Base-by-base conservation (phyloP, 208 protist genomes). In the Leishmania arabica region DNA sequence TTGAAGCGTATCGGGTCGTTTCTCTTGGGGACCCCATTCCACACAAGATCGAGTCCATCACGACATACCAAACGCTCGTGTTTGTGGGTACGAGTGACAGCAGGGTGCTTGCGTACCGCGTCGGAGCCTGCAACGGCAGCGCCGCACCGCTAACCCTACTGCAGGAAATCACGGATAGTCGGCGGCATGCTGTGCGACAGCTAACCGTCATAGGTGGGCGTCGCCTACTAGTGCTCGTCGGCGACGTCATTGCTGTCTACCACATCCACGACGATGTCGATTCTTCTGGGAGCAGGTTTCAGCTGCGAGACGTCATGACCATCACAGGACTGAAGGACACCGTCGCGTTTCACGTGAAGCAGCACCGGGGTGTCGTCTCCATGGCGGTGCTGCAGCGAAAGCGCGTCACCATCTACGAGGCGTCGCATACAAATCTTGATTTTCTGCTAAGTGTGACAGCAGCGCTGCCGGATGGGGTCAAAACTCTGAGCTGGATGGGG, bases 1-100 rank as follows among this genome's bases (percentile, higher is more conserved):
- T 79, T n/a, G 78, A 81, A 56, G 84, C 60, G 19, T 87, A 86
- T 79, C 68, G 78, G 3, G 53, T 83, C 6, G 60, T 72, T 5
- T 64, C 83, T 4, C 74, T 87, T 0, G 77, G 84, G 6, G 80
- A 77, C 17, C 80, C 86, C 40, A 21, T 90, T 6, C 69, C 80
- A 1, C 77, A 83, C 74, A 83, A 83, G 34, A 74, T 93, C 54
- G 87, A 91, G 58, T 90, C 76, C 75, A 78, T 96, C 40, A 81
- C 91, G 34, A 88, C 90, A 0, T 62, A 71, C 19, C 53, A 66
- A 1, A 87, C 89, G 72, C 83, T 91, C 11, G 78, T 93, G 42
- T 84, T 96, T 58, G 56, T 95, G 19, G 93, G 93, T 37, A 96
- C 91, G 0, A 77, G 27, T 42, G 89, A 96, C 69, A 87, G 89